Conservation (phyloP, 768 basidiomycete genomes). For the Agrocybe pediades region DNA sequence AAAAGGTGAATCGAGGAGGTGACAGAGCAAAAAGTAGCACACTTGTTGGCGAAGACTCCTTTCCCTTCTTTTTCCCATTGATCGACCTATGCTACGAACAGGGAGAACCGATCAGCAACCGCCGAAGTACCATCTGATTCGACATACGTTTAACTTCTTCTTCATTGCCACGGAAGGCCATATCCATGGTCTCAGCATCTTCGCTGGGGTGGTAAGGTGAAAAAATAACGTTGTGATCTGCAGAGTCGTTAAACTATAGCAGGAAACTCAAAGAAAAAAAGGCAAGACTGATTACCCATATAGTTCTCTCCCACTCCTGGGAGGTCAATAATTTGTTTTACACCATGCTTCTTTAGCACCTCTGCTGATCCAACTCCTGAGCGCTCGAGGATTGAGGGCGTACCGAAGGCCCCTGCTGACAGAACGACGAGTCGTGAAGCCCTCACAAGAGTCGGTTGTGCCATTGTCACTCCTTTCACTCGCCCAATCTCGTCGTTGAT, state of each 20-base stretch:
- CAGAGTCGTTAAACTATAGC: neutral
- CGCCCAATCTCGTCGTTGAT: slow-evolving; percentile 31
- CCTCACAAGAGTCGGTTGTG: slow-evolving; percentile 21
- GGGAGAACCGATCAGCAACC: neutral
- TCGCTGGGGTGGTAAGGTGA: slow-evolving; percentile 42
- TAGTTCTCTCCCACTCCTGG: slow-evolving; percentile 76
- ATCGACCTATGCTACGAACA: neutral
- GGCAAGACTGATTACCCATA: slow-evolving; percentile 32
- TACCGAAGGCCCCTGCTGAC: slow-evolving; percentile 51
- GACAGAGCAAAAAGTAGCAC: neutral
- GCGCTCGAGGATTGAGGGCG: slow-evolving; percentile 53
- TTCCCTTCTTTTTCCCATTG: slow-evolving; percentile 2
- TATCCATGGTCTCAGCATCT: slow-evolving; percentile 48
- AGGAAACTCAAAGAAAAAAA: neutral
- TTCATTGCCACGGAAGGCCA: slow-evolving; percentile 38
- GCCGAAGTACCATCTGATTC: no score
- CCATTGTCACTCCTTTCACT: slow-evolving; percentile 14
- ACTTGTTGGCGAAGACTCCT: slow-evolving; percentile 10
- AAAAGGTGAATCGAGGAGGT: neutral
- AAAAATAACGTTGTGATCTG: slow-evolving; percentile 41
- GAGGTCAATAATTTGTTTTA: slow-evolving; percentile 56
- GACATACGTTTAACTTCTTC: slow-evolving; percentile 41
- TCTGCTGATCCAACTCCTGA: slow-evolving; percentile 56
- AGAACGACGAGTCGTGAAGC: slow-evolving; percentile 48
- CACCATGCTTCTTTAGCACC: slow-evolving; percentile 44